Evolutionary conservation across 2,329 filamentous ascomycete species (phyloP).

Genomic region (Myriosclerotinia duriaeana): DNA sequence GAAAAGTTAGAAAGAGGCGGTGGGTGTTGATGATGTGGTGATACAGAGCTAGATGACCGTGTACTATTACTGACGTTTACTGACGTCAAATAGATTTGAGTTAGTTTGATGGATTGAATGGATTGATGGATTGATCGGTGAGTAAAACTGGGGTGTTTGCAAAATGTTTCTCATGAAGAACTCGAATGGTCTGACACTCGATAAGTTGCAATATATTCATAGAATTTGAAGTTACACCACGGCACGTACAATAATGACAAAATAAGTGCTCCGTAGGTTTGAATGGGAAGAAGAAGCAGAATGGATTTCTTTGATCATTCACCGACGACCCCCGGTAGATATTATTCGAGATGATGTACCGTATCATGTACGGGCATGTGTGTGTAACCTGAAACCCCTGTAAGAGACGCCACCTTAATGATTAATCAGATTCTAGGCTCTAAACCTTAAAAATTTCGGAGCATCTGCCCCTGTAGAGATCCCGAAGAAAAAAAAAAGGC

Average conservation of each 20-base stretch:
- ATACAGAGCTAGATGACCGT: not conserved
- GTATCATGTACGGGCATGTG: too few species aligned
- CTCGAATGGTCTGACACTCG: not conserved
- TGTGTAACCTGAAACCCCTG: not conserved
- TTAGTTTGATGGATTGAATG: not conserved
- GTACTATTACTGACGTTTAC: too few species aligned
- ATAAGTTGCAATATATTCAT: not conserved
- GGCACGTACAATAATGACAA: too few species aligned
- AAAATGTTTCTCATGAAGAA: not conserved
- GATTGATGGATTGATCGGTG: not conserved
- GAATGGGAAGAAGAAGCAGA: too few species aligned
- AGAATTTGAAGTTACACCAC: not conserved
- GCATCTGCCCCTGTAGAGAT: not conserved
- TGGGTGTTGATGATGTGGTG: constrained; percentile 13
- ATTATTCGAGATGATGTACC: not conserved
- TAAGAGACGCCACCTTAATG: constrained; percentile 5
- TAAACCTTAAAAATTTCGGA: not conserved
- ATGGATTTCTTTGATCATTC: not conserved
- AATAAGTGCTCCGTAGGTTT: too few species aligned
- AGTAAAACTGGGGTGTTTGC: not conserved
- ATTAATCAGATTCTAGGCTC: not conserved
- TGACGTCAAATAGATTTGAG: not conserved
- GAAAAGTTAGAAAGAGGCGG: constrained; percentile 8
- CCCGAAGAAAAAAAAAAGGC: not conserved
- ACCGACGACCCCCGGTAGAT: not conserved